phyloP scores from a whole-genome alignment of 1,284 basidiomycete genomes.

The Ceratobasidium theobromae region DNA sequence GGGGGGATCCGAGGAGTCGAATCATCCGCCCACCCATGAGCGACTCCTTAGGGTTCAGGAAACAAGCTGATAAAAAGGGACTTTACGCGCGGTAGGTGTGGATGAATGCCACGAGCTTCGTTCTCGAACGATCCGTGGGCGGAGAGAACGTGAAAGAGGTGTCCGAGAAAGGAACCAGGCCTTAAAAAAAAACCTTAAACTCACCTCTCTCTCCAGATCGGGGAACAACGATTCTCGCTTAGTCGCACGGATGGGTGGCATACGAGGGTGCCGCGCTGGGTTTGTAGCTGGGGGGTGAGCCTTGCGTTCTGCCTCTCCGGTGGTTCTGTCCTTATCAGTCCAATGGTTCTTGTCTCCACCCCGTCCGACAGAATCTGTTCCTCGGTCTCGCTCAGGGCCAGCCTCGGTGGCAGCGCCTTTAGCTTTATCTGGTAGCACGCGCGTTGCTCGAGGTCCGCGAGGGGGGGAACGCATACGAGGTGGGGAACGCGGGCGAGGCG shows the following conservation, averaged over 20 bases:
- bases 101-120: background rate
- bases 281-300: background rate
- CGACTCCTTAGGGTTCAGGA: background rate
- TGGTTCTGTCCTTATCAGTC: background rate
- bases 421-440: conserved; percentile 1
- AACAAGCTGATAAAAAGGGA: background rate
- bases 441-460: conserved; percentile 19
- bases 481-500: conserved; percentile 25
- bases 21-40: background rate
- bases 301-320: conserved; percentile 11
- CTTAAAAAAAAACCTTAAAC: background rate
- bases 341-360: conserved; percentile 19
- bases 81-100: background rate
- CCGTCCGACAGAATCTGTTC: background rate
- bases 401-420: background rate
- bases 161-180: background rate
- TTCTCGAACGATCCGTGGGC: too few species aligned
- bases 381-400: conserved; percentile 17
- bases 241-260: background rate
- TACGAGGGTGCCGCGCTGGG: conserved; percentile 2
- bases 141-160: too few species aligned
- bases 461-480: conserved; percentile 11
- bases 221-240: conserved; percentile 16
- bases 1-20: background rate
- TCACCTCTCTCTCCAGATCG: conserved; percentile 29